Base-by-base conservation (phyloP, 768 basidiomycete genomes). In the Daedaleopsis sinensis region DNA sequence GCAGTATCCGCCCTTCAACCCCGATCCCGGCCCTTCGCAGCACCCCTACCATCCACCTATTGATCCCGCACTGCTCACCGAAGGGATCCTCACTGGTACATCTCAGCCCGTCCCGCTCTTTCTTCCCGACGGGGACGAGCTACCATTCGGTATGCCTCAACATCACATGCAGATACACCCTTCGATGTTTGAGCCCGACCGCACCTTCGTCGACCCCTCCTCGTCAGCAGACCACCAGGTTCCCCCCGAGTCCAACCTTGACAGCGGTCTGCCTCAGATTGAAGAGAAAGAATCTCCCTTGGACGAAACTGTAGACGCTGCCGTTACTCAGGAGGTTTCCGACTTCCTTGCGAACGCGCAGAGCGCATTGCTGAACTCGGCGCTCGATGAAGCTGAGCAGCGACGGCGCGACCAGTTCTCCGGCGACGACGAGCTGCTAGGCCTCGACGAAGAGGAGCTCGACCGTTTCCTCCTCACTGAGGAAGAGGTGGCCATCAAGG, bases 361-460 rank as follows among this genome's bases (percentile, higher is more conserved):
- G 69, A 87, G 89, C 15, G 71, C 80, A n/a, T 71, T 81, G 71
- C 76, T 92, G 10, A 74, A 79, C 6, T 77, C 79, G 19, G 89
- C 90, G 16, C 78, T 94, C 11, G 81, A 89, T 53, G 86, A 89
- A 69, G 88, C 81, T 0, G 87, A 92, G 42, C 77, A 84, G 67
- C 79, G 85, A 52, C 84, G 89, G 23, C 79, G 82, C 21, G 81
- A 84, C 23, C 79, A 84, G 44, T 77, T 81, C 19, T 69, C 77
- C 24, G 74, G 69, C 3, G 72, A 71, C 47, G 82, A 92, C 65
- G 89, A 90, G 64, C 76, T 94, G 49, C 71, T 79, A 21, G 93
- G 89, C 16, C 79, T 98, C n/a, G 90, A 97, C 73, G 95, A 98
- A 68, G 92, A 88, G 6, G 95, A 98, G 71, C 80, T 97, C 46